Evolutionary conservation across 306 rosid species (phyloP).

Genomic region (Notholithocarpus densiflorus): DNA sequence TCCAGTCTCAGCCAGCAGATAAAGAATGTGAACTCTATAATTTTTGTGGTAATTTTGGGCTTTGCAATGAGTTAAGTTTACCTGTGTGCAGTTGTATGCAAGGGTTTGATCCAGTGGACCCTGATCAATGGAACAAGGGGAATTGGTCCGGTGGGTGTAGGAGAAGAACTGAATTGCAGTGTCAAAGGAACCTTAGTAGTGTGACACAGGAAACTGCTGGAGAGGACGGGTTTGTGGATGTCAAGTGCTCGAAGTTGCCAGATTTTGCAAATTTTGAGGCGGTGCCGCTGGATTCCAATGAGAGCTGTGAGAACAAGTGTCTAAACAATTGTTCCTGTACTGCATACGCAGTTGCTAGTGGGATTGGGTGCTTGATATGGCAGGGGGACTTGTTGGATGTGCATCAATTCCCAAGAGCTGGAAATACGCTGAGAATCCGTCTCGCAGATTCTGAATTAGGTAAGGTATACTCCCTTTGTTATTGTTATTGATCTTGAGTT

Average conservation of each 20-base stretch:
- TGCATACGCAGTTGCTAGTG: slow-evolving; percentile 52
- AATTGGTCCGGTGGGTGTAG: slow-evolving; percentile 59
- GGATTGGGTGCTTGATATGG: slow-evolving; percentile 82
- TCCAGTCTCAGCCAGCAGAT: slow-evolving; percentile 38
- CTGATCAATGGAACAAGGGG: slow-evolving; percentile 35
- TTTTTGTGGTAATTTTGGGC: slow-evolving; percentile 62
- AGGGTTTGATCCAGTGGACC: slow-evolving; percentile 45
- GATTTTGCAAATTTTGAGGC: slow-evolving; percentile 44
- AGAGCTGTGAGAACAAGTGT: slow-evolving; percentile 43
- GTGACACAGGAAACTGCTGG: slow-evolving; percentile 24
- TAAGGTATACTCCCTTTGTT: slow-evolving; percentile 14
- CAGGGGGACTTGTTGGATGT: slow-evolving; percentile 43
- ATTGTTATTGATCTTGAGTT: background rate
- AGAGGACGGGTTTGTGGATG: slow-evolving; percentile 51
- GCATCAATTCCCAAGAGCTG: slow-evolving; percentile 38
- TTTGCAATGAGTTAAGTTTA: slow-evolving; percentile 31
- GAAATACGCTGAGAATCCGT: slow-evolving; percentile 45
- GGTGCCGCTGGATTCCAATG: background rate
- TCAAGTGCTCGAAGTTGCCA: slow-evolving; percentile 50
- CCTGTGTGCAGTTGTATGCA: slow-evolving; percentile 48
- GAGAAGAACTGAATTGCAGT: slow-evolving; percentile 47
- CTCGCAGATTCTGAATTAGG: slow-evolving; percentile 40
- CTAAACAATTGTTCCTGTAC: slow-evolving; percentile 40
- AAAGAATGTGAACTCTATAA: slow-evolving; percentile 58
- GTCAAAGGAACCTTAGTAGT: slow-evolving; percentile 22